These are phyloP conservation scores for Gentiana macrophylla DNA, from an alignment of 257 asterid species.

Conservation along the genomic window DNA sequence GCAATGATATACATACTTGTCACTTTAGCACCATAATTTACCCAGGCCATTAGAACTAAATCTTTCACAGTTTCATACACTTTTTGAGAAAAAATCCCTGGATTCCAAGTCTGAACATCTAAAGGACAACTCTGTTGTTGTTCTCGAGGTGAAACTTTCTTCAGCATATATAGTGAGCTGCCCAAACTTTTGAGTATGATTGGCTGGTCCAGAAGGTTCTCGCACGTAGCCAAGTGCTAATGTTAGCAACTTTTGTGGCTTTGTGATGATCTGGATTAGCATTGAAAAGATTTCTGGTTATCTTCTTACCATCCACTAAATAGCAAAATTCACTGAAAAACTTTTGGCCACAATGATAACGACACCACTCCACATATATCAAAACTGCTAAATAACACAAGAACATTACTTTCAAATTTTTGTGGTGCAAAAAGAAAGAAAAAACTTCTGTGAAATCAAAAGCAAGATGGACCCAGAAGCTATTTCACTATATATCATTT, in stretches of 20 bases:
- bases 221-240: constrained; percentile 49
- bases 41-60: constrained; percentile 9
- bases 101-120: constrained; percentile 88
- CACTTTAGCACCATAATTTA: constrained; percentile 15
- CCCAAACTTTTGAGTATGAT: constrained; percentile 37
- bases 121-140: constrained; percentile 62
- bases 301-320: too few relatives aligned
- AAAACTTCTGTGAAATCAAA: too few relatives aligned
- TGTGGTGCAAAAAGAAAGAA: too few relatives aligned
- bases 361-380: too few relatives aligned
- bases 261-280: constrained; percentile 58
- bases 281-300: background rate
- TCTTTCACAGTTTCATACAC: constrained; percentile 39
- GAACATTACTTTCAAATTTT: too few relatives aligned
- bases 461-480: too few relatives aligned
- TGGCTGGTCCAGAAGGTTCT: constrained; percentile 31
- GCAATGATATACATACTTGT: constrained; percentile 13
- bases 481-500: too few relatives aligned
- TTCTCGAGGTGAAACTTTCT: constrained; percentile 77
- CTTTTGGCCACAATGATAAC: too few relatives aligned
- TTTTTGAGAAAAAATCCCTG: constrained; percentile 88
- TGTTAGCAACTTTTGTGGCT: constrained; percentile 42
- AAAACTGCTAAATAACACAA: too few relatives aligned
- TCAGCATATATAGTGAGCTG: constrained; percentile 68
- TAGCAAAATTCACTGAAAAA: too few relatives aligned